These are phyloP conservation scores for Carnegiea gigantea DNA, from an alignment of 179 eudicot genomes.

Conservation along the genomic window DNA sequence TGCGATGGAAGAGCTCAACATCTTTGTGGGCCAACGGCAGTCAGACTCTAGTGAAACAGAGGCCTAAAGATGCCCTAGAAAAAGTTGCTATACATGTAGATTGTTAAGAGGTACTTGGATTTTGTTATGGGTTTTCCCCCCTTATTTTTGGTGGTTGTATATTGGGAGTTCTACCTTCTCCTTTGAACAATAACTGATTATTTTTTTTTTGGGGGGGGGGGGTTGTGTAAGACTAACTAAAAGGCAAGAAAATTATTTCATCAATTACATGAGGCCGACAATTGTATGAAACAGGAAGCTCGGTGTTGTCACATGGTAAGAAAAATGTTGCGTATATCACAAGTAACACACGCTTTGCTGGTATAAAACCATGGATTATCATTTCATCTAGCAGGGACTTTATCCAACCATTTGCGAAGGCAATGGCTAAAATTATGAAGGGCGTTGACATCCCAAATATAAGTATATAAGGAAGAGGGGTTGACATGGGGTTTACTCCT, in stretches of 20 bases:
- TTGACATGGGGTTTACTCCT: constrained; percentile 81
- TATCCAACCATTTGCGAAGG: constrained; percentile 79
- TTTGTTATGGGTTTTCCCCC: too few relatives aligned
- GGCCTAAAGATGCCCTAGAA: too few relatives aligned
- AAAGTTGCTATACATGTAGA: too few relatives aligned
- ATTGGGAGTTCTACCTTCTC: too few relatives aligned
- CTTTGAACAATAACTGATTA: too few relatives aligned
- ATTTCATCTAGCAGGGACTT: constrained; percentile 61
- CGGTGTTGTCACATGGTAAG: background rate
- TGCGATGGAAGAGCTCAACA: too few relatives aligned
- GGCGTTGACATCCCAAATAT: constrained; percentile 82
- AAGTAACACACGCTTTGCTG: background rate
- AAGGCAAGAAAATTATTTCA: background rate
- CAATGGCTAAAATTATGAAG: constrained; percentile 69
- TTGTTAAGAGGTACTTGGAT: too few relatives aligned
- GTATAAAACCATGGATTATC: background rate
- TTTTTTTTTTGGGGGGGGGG: too few relatives aligned
- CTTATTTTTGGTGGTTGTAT: too few relatives aligned
- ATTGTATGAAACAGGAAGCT: background rate
- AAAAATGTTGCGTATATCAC: background rate
- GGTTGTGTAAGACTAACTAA: background rate
- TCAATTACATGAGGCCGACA: background rate
- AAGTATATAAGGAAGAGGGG: constrained; percentile 73
- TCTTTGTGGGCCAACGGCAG: too few relatives aligned
- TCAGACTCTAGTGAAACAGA: too few relatives aligned